These are phyloP conservation scores for Gigaspora rosea DNA, from an alignment of 192 early-diverging fungal species.

Conservation along the genomic window DNA sequence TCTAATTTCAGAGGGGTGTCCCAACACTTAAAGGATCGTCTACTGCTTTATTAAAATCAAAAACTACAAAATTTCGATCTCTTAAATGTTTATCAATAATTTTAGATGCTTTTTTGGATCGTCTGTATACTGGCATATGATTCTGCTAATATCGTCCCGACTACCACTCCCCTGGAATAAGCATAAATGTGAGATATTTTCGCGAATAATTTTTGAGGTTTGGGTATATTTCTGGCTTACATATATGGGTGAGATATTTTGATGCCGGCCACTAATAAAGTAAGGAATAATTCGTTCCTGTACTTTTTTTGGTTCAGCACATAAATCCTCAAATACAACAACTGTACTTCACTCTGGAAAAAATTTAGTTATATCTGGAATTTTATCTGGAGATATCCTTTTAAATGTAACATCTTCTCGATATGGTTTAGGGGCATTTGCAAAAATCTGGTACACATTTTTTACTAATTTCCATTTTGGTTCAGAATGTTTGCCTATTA, in stretches of 20 bases:
- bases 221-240: conserved; percentile 19
- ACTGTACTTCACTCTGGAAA: no score
- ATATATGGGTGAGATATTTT: neutral
- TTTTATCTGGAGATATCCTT: no score
- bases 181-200: no score
- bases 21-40: neutral
- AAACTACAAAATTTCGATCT: neutral
- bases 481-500: no score
- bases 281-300: conserved; percentile 11
- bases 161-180: neutral
- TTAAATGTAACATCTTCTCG: no score
- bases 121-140: conserved; percentile 5
- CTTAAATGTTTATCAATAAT: conserved; percentile 23
- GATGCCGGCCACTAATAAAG: neutral
- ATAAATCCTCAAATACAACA: no score
- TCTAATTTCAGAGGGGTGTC: neutral
- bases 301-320: conserved; percentile 9
- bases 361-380: no score
- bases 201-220: no score
- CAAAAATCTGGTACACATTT: no score
- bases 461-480: no score
- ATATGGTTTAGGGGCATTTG: no score
- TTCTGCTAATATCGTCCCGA: conserved; percentile 5
- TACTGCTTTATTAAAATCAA: neutral
- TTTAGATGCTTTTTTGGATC: conserved; percentile 23